Base-by-base conservation (phyloP, 23 red algal genomes). In the Gracilariopsis chorda region DNA sequence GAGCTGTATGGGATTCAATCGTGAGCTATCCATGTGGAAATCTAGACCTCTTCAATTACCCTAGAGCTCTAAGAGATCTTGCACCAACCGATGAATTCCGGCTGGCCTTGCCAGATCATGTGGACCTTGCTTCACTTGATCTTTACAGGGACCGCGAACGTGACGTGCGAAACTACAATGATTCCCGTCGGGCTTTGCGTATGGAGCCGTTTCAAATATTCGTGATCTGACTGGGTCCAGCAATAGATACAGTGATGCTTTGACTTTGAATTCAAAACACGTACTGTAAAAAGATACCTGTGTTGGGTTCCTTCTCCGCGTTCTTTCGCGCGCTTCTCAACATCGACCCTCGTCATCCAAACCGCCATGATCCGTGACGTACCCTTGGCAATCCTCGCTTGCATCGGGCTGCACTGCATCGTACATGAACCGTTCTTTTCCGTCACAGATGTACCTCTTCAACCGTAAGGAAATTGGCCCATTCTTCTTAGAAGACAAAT, bases 61-160 rank as follows among this genome's bases (percentile, higher is more conserved):
- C 77, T 13, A 27, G 25, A 25, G 35, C 77, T 5, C 49, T 82
- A 5, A 37, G 77, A 16, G 42, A 53, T 25, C 25, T 82, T 0
- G 35, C 49, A 0, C 77, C 77, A 5, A 82, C 77, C n/a, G 77
- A 82, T 47, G 21, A 51, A 21, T 11, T 3, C 4, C 41, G 53
- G n/a, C 77, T 30, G 9, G 45, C 77, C 23, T 24, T 70, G 27
- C 63, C 63, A 14, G 63, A 70, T 24, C 63, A 70, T 32, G 77
- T 82, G 42, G 77, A 82, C 42, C 24, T 82, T 4, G 77, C 77
- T 13, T 37, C 77, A 28, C 42, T 82, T 6, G 77, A 82, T 16
- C 21, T 82, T 40, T 82, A 82, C 42, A 37, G 77, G 7, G 77
- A 82, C 49, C 77, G 77, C 11, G 77, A 62, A 48, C 77, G 77